Base-by-base conservation (phyloP, 106 monocot species). In the Vanilla planifolia region DNA sequence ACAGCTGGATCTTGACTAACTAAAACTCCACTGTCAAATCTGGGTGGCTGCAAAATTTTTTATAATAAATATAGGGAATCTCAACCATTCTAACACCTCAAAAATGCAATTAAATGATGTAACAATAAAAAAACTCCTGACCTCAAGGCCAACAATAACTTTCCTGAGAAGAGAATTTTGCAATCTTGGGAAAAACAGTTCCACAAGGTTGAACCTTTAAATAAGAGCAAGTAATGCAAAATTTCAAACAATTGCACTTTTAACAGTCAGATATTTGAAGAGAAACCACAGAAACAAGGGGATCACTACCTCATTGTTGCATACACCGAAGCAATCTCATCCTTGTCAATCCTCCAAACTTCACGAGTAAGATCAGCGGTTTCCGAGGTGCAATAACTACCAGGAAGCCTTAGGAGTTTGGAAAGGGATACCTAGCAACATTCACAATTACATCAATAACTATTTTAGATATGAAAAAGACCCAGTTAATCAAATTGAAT, bases 141-240 rank as follows among this genome's bases (percentile, higher is more conserved):
- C 96, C 91, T 98, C 81, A 70, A 98, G 91, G 55, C 91, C 91
- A 62, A 98, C 91, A 58, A 98, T 70, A 68, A 87, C 66, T 74
- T 80, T 88, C 42, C 87, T 72, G 4, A 98, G 73, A 65, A 71
- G 91, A 47, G 66, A 65, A 66, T 70, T 80, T 8, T 71, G 60
- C 15, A 72, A 50, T 37, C 60, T 72, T 73, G 81, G 72, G 34
- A 73, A 51, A 76, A 98, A 98, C 45, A 98, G 64, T 59, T 88
- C 91, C n/a, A 85, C 25, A 13, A 98, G 73, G 65, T 88, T 91
- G 68, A 77, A 85, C 62, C 96, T 82, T 61, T 56, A 24, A 41
- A 55, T 84, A 16, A 33, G 64, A 61, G 55, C 36, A 60, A 61
- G 53, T 27, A n/a, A 52, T 23, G 8, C 22, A 53, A 34, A 39